Evolutionary conservation across 2,329 filamentous ascomycete species (phyloP).

Genomic region (Allantophomopsis lycopodina): DNA sequence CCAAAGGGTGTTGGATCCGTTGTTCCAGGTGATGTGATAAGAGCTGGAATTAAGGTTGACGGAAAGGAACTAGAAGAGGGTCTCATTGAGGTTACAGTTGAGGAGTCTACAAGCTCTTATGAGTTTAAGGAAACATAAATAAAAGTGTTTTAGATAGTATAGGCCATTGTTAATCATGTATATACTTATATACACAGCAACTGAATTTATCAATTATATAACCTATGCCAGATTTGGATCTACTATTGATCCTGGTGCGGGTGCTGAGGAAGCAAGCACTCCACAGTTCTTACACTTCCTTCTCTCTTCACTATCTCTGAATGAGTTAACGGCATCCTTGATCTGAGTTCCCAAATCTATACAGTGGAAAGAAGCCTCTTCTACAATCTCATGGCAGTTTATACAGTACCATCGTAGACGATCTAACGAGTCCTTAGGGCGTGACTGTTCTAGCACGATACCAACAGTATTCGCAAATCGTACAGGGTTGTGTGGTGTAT

Average conservation of each 20-base stretch:
- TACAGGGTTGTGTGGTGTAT: slow-evolving; percentile 93
- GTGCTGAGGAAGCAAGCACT: slow-evolving; percentile 56
- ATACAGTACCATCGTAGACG: slow-evolving; percentile 83
- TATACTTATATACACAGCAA: not conserved
- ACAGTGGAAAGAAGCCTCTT: slow-evolving; percentile 80
- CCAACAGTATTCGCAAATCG: slow-evolving; percentile 91
- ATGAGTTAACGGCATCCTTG: slow-evolving; percentile 76
- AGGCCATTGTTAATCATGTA: not conserved
- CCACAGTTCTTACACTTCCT: slow-evolving; percentile 72
- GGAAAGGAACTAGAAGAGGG: slow-evolving; percentile 79
- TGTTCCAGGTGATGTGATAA: slow-evolving; percentile 75
- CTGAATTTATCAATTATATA: not conserved
- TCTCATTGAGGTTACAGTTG: slow-evolving; percentile 69
- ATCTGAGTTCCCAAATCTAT: slow-evolving; percentile 89
- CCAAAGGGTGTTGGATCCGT: slow-evolving; percentile 90
- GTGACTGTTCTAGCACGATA: slow-evolving; percentile 76
- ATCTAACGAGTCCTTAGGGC: slow-evolving; percentile 59
- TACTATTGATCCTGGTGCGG: slow-evolving; percentile 41
- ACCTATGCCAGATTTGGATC: slow-evolving; percentile 35
- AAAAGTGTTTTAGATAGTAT: not conserved
- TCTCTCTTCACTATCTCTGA: slow-evolving; percentile 54
- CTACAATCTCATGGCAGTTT: slow-evolving; percentile 56
- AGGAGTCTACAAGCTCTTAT: slow-evolving; percentile 67
- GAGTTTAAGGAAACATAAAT: slow-evolving; percentile 58
- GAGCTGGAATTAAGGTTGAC: slow-evolving; percentile 63